Evolutionary conservation across 352 stramenopile genomes (phyloP), one percentile per base, ranked within the genome.

Genomic region (Globisporangium nagaii): DNA sequence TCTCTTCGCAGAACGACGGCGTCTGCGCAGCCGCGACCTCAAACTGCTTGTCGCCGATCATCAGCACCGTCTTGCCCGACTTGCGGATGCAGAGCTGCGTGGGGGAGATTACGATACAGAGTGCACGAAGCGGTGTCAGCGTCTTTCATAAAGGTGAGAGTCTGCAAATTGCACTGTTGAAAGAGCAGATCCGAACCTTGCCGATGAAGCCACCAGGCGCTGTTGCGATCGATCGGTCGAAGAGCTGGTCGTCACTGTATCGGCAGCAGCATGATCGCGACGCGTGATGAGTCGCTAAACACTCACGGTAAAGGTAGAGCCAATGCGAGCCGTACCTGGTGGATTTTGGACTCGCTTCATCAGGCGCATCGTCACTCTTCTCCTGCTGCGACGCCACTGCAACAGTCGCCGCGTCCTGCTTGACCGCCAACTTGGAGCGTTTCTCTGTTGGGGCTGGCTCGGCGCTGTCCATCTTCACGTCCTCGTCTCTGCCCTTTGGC

Each of bases 1-100:
- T 54, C 39, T 94, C 82, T 48, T 94, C 84, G 45, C 75, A 90
- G 42, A 92, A 90, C 27, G 81, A 84, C 43, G 84, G 82, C 12
- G 84, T 91, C 60, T 91, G 84, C 31, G 79, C 79, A 6, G 74
- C 66, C 25, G 81, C 79, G 10, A 94, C 78, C 43, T 94, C 80
- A 36, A 94, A 94, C 43, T 84, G 79, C 68, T 93, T 94, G 73
- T 91, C 84, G 22, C 82, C 80, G 30, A 94, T 76, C 70, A 94
- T 78, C 1, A 94, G 62, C 64, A 94, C 79, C 24, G 84, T 85
- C 69, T 91, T 92, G 53, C 84, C 84, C 3, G 84, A 94, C 63
- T 85, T 85, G 58, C 86, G 82, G 56, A 94, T 85, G 31, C 79
- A 85, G 27, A 94, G 77, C 79, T 92, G 47, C 42, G n/a, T n/a